Conservation (phyloP, 164 flowering plant genomes). For the Platanus orientalis region DNA sequence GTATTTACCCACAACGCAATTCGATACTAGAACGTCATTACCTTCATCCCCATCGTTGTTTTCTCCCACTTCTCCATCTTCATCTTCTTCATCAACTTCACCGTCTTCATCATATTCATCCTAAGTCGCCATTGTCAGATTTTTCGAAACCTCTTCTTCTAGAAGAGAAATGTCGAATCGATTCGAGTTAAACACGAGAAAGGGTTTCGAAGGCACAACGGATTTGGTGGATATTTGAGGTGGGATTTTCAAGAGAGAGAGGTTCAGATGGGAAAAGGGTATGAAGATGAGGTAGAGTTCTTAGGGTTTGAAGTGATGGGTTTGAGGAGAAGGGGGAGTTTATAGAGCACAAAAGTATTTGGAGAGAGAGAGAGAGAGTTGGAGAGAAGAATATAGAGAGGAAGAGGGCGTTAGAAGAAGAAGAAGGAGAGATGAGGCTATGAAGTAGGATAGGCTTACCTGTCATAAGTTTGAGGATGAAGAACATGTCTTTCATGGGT, state of each 20-base stretch:
- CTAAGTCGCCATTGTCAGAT: constrained; percentile 1
- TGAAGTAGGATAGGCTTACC: too few species aligned
- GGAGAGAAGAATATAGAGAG: too few species aligned
- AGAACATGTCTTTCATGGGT: too few species aligned
- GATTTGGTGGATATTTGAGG: constrained; percentile 6
- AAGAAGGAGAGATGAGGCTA: too few species aligned
- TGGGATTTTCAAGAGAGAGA: constrained; percentile 9
- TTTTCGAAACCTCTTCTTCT: not conserved
- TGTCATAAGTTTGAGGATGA: too few species aligned
- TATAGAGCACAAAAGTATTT: too few species aligned
- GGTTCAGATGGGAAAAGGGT: constrained; percentile 6
- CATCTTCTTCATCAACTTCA: constrained; percentile 17
- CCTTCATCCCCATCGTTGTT: constrained; percentile 19
- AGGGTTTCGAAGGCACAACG: constrained; percentile 6
- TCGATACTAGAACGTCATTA: constrained; percentile 13
- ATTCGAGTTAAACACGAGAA: not conserved
- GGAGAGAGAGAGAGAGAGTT: too few species aligned
- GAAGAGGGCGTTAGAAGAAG: too few species aligned
- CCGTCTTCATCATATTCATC: constrained; percentile 10
- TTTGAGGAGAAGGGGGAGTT: too few species aligned
- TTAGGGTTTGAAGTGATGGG: constrained; percentile 4
- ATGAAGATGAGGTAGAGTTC: constrained; percentile 8
- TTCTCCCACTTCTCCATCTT: constrained; percentile 22
- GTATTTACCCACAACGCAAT: constrained; percentile 21
- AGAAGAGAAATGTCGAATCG: constrained; percentile 32